Base-by-base conservation (phyloP, 345 rosid genomes). In the Toxicodendron radicans region DNA sequence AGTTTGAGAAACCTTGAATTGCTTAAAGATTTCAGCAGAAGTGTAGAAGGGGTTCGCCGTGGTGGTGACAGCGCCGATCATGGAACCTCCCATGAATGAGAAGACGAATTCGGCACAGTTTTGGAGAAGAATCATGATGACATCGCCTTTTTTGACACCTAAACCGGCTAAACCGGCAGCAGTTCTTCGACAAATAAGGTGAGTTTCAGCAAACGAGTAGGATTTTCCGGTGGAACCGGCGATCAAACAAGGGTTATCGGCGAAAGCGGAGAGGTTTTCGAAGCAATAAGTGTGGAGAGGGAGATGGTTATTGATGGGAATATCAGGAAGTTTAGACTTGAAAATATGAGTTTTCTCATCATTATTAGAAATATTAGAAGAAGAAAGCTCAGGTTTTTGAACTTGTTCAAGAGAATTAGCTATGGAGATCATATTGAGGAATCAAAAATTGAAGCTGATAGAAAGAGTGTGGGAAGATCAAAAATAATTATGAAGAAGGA, bases 31-130 rank as follows among this genome's bases (percentile, higher is more conserved):
- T 79, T 95, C 99, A 7, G 82, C 46, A 0, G 84, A 66, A 17
- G 99, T 95, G 84, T 85, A 95, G 81, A 95, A 95, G 7, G 99
- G 99, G 57, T 95, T 95, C 2, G 94, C 97, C 0, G 94, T 83
- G 4, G 99, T 95, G 66, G 92, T 74, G 74, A 91, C 68, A 0
- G 95, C 99, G 4, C 99, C 99, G 24, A 89, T 74, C 88, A 92
- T 88, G 66, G 97, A 95, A 41, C 97, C 94, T 13, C 90, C 99
- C 81, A 95, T 80, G 88, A 95, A 95, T 27, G 93, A 66, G 85
- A 92, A 87, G 41, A 90, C 95, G 65, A 95, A 95, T 63, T 92
- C 97, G 0, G 95, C 82, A 27, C 88, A 88, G 84, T 92, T 95
- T 10, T 83, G 99, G 53, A 95, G 94, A 43, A 92, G 84, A 75